Conservation (phyloP, 2,329 filamentous ascomycete genomes). For the Teratosphaeria viscida region DNA sequence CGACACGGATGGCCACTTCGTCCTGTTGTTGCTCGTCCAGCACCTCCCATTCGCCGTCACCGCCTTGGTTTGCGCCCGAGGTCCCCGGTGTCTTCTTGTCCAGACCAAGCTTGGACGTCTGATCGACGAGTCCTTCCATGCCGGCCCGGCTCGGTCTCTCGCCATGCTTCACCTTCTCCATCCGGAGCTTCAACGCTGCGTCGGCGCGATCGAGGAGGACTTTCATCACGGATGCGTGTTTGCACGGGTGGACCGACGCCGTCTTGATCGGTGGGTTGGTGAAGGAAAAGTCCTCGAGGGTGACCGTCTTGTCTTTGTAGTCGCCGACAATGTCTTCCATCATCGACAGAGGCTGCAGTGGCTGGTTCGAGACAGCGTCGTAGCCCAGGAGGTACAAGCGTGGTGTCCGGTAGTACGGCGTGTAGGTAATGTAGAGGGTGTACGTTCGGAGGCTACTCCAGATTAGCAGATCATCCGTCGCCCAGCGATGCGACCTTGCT, state of each 20-base stretch:
- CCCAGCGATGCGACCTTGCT: slow-evolving; percentile 15
- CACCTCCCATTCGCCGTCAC: slow-evolving; percentile 54
- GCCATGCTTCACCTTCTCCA: slow-evolving; percentile 62
- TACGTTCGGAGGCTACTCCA: slow-evolving; percentile 63
- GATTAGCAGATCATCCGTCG: not conserved
- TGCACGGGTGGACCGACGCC: slow-evolving; percentile 93
- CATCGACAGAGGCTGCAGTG: slow-evolving; percentile 74
- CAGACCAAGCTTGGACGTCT: slow-evolving; percentile 50
- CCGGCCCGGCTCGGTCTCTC: slow-evolving; percentile 44
- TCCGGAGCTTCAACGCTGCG: slow-evolving; percentile 76
- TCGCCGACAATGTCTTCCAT: slow-evolving; percentile 95
- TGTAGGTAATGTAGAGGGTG: slow-evolving; percentile 96
- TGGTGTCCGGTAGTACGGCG: slow-evolving; percentile 90
- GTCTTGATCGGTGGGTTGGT: slow-evolving; percentile 88
- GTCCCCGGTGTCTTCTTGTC: slow-evolving; percentile 45
- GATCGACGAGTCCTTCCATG: slow-evolving; percentile 78
- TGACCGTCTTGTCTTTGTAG: slow-evolving; percentile 98
- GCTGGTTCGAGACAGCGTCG: slow-evolving; percentile 49
- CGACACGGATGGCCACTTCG: slow-evolving; percentile 74
- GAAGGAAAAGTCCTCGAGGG: slow-evolving; percentile 93
- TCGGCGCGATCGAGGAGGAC: slow-evolving; percentile 90
- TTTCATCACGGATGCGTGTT: slow-evolving; percentile 97
- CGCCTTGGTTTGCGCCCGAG: slow-evolving; percentile 29
- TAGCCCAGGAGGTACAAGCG: slow-evolving; percentile 93
- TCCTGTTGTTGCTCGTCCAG: slow-evolving; percentile 48